Evolutionary conservation across 2,329 filamentous ascomycete species (phyloP), one percentile per base, ranked within the genome.

Genomic region (Amauroascus niger): DNA sequence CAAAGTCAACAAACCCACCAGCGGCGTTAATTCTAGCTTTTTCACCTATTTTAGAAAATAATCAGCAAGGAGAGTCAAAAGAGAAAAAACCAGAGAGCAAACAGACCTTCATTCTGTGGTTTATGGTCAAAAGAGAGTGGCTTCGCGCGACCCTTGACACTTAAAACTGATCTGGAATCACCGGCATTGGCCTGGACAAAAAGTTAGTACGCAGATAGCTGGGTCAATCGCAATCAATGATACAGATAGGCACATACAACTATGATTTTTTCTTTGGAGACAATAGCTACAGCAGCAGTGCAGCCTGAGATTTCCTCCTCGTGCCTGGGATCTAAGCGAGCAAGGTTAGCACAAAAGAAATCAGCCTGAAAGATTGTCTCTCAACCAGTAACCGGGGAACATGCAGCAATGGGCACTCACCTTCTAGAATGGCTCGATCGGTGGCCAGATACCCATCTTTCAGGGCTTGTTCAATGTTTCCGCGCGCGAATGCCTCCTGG

Each of bases 101-200:
- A 64, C 66, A 54, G 68, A 94, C 89, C 88, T 80, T 98, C 93
- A 63, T 97, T 96, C 71, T 96, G 90, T 40, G 93, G 93, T 75
- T 98, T 98, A 78, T 98, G 93, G 70, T 98, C 93, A 68, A 95
- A 95, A n/a, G 93, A 98, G 57, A 98, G 79, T 50, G 93, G 93
- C 76, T 97, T 98, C 62, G 93, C 93, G 64, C 93, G 82, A 61
- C 93, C 93, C 76, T 97, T 98, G 66, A 98, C 88, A 64, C 93
- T 93, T 60, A 98, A 75, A 24, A 98, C 93, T 67, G 86, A 88
- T 76, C 93, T 83, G 59, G 93, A 98, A 71, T 98, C 93, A 67
- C 93, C 93, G 59, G 93, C 88, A 69, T 98, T 98, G 65, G 88
- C 93, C 93, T 98, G 62, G 53, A 52, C 18, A 24, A 20, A 1